Evolutionary conservation across 805 yeast genomes (phyloP), one percentile per base, ranked within the genome.

Genomic region (Metschnikowia proteae): DNA sequence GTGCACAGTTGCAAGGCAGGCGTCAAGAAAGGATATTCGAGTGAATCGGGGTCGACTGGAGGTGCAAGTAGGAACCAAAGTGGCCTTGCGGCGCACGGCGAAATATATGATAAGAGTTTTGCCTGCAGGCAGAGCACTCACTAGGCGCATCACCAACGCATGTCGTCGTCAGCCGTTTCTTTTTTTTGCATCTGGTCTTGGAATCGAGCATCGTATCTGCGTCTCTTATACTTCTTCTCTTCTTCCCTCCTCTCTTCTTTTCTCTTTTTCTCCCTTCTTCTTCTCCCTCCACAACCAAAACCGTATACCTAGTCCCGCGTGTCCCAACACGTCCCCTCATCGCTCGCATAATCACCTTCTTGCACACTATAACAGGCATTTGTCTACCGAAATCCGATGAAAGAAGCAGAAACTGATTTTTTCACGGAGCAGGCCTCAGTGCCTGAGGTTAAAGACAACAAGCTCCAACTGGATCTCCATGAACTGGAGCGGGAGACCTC

Each of bases 401-500:
- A 49, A 29, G 26, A 43, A 28, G 38, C 29, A 32, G 51, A 37
- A 29, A 33, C 25, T 17, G 45, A 51, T 22, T 22, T 10, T 31
- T n/a, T 32, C 31, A 23, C 8, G 10, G 37, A 50, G 42, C 52
- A 50, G 39, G 43, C 31, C 5, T 42, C 30, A 25, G 29, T 27
- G n/a, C 30, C 30, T 17, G 49, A 37, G 30, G 51, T 26, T n/a
- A 48, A 46, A 25, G 46, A 43, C 3, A 17, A 30, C 31, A 43
- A 45, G 35, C 36, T 28, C 6, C 40, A 48, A 8, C 28, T 35
- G 30, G 48, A 49, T 9, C 35, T 48, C 10, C 47, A 46, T n/a
- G 58, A 52, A 38, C 46, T 50, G 29, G 55, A 53, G 28, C 13
- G 36, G 5, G 51, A 45, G 23, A 25, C 47, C n/a, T 25, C 51